Evolutionary conservation across 306 rosid species (phyloP), one percentile per base, ranked within the genome.

Genomic region (Adenanthera pavonina): DNA sequence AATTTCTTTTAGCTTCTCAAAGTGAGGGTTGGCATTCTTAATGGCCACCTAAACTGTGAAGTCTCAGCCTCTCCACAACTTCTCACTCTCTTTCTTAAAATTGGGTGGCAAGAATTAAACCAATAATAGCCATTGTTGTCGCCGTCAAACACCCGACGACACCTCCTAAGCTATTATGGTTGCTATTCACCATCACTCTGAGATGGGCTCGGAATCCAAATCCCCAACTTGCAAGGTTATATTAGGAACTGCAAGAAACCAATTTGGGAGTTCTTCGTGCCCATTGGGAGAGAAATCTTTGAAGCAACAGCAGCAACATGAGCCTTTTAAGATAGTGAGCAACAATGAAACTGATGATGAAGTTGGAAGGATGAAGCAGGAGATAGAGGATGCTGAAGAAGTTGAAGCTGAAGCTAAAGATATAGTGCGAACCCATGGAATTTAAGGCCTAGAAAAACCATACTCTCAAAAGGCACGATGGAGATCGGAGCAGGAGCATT

Each of bases 21-120:
- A 12, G 38, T 36, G 66, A 43, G 11, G 64, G n/a, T 69, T 36
- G 46, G 41, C 12, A 72, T 46, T 65, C 53, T 67, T 57, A 86
- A 96, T 96, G 99, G 91, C 99, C 25, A 91, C 98, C 10, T 91
- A 90, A 7, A 98, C 98, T 16, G 91, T 78, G 43, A 93, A 96
- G 90, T 89, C 98, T 12, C 91, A 89, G 68, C 99, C 97, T 52
- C 88, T 96, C 59, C 98, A 93, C 88, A 96, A 96, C 88, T 96
- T 96, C 84, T 56, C 98, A 10, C 85, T 92, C 2, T 84, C 96
- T 30, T 93, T 85, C 75, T 75, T 96, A 51, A 90, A 90, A 84
- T 96, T 98, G 97, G 98, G 99, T 1, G 91, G 86, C 46, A 95
- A 90, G 85, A 90, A 87, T 77, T 87, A 89, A 70, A 77, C 92